phyloP scores from a whole-genome alignment of 2,329 filamentous ascomycete species.

The Paracoccidioides lutzii region DNA sequence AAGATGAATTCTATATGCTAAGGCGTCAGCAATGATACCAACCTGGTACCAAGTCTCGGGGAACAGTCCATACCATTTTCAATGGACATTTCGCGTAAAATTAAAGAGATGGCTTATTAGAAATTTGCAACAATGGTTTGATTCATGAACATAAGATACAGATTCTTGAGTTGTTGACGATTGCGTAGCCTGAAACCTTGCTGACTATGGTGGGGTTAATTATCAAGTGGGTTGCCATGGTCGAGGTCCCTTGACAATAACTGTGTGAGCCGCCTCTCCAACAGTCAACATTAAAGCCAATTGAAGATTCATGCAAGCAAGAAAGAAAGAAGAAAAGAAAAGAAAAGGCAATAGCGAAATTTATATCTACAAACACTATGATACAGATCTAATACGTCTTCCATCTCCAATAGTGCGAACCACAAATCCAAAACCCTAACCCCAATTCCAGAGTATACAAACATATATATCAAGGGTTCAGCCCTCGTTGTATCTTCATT shows the following conservation, averaged over 20 bases:
- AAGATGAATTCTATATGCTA: constrained; percentile 52
- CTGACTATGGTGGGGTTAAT: not conserved
- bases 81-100: constrained; percentile 30
- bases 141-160: not conserved
- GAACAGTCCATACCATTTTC: constrained; percentile 25
- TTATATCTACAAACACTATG: constrained; percentile 3
- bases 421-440: not conserved
- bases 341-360: not conserved
- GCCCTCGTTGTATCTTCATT: constrained; percentile 1
- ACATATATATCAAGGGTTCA: not conserved
- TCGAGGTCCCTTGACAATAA: not conserved
- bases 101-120: not conserved
- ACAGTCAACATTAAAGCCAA: not conserved
- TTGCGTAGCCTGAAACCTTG: not conserved
- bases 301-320: not conserved
- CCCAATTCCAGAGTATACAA: not conserved
- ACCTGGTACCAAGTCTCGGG: not conserved
- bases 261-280: not conserved
- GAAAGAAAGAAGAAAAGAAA: not conserved
- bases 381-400: not conserved
- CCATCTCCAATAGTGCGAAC: not conserved
- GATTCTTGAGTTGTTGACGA: not conserved
- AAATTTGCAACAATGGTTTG: not conserved
- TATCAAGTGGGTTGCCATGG: not conserved
- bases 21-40: constrained; percentile 11